Evolutionary conservation across 805 yeast genomes (phyloP).

Genomic region (Sungouiozyma ichnusensis): DNA sequence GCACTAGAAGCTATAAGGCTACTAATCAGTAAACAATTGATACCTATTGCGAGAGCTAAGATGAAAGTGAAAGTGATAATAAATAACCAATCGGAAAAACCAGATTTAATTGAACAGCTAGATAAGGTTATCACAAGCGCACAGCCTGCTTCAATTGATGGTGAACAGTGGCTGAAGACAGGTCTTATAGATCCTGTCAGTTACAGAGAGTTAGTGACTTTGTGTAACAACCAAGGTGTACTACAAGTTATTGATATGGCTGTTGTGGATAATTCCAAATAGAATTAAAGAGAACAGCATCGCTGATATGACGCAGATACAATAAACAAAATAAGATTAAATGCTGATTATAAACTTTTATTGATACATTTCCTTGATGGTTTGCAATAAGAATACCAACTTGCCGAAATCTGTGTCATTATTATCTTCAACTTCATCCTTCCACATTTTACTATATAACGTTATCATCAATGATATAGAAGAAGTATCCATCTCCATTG

Average conservation of each 20-base stretch:
- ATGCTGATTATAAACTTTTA: neutral
- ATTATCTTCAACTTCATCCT: slow-evolving; percentile 22
- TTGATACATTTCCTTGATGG: slow-evolving; percentile 21
- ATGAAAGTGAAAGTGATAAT: slow-evolving; percentile 74
- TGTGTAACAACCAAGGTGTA: slow-evolving; percentile 48
- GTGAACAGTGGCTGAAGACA: slow-evolving; percentile 41
- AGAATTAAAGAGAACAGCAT: neutral
- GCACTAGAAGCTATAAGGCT: slow-evolving; percentile 85
- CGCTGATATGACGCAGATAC: neutral
- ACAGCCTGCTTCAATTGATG: slow-evolving; percentile 35
- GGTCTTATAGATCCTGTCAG: slow-evolving; percentile 80
- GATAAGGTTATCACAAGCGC: slow-evolving; percentile 34
- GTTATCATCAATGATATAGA: slow-evolving; percentile 29
- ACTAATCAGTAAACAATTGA: slow-evolving; percentile 64
- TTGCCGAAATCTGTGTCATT: slow-evolving; percentile 32
- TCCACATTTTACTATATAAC: slow-evolving; percentile 40
- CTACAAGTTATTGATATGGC: slow-evolving; percentile 86
- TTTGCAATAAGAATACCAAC: slow-evolving; percentile 35
- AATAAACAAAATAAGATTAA: neutral
- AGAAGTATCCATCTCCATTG: slow-evolving; percentile 5
- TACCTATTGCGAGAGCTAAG: slow-evolving; percentile 89
- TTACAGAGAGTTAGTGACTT: slow-evolving; percentile 58
- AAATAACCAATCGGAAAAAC: slow-evolving; percentile 34
- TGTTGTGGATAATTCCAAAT: slow-evolving; percentile 46
- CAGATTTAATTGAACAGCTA: slow-evolving; percentile 33